Evolutionary conservation across 768 basidiomycete genomes (phyloP).

Genomic region (Cyclocybe aegerita): DNA sequence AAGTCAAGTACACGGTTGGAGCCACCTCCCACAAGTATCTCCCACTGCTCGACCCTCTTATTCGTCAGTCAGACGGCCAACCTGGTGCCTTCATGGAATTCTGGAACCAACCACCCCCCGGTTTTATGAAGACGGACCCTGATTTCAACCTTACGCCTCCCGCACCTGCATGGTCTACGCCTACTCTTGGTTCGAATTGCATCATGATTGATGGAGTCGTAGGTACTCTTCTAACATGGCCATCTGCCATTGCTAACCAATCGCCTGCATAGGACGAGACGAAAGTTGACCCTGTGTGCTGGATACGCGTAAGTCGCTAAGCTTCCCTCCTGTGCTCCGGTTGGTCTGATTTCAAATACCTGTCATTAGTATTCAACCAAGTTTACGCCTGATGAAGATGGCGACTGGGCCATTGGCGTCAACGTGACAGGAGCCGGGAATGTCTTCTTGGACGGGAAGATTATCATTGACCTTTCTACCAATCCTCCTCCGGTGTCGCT

Average conservation of each 20-base stretch:
- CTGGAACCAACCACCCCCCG: constrained; percentile 44
- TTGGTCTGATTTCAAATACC: neutral
- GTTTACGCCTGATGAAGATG: constrained; percentile 51
- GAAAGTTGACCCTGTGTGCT: constrained; percentile 41
- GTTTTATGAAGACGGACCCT: constrained; percentile 28
- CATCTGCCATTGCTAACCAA: neutral
- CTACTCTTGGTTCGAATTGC: constrained; percentile 32
- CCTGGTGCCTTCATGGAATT: constrained; percentile 41
- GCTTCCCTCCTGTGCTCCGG: neutral
- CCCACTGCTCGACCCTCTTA: constrained; percentile 47
- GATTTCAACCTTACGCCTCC: constrained; percentile 24
- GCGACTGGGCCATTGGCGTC: constrained; percentile 51
- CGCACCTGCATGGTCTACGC: constrained; percentile 34
- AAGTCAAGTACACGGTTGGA: constrained; percentile 46
- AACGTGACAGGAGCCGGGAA: constrained; percentile 43
- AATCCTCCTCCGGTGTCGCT: constrained; percentile 33
- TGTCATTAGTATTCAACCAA: constrained; percentile 34
- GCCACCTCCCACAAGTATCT: constrained; percentile 46
- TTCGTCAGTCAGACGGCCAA: constrained; percentile 35
- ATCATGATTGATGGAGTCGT: constrained; percentile 44
- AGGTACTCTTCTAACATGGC: constrained; percentile 11
- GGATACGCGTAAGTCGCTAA: constrained; percentile 34
- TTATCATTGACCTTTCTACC: constrained; percentile 45
- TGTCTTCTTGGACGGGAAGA: constrained; percentile 50
- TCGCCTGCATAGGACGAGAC: constrained; percentile 27